phyloP scores from a whole-genome alignment of 192 early-diverging fungal species.

The Backusella westeae region DNA sequence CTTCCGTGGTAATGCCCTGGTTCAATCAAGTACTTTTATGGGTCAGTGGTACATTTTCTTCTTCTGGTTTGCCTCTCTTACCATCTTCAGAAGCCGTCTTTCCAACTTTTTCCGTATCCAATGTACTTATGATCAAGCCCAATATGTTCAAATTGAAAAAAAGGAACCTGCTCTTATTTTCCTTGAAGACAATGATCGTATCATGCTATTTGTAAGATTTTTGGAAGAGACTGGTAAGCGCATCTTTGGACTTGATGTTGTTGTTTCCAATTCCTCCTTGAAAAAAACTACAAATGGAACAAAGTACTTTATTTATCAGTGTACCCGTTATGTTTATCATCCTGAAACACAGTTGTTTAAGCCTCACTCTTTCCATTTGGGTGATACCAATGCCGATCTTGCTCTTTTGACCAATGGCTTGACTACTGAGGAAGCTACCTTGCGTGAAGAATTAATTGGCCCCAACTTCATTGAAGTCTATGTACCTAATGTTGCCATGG shows the following conservation, averaged over 20 bases:
- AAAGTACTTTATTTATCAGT: slow-evolving; percentile 68
- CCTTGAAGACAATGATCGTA: slow-evolving; percentile 30
- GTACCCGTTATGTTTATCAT: slow-evolving; percentile 71
- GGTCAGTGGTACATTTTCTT: slow-evolving; percentile 49
- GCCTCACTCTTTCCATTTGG: slow-evolving; percentile 57
- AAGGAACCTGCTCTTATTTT: slow-evolving; percentile 35
- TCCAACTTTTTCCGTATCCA: slow-evolving; percentile 55
- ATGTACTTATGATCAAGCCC: slow-evolving; percentile 36
- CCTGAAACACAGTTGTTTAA: slow-evolving; percentile 48
- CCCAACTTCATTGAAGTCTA: slow-evolving; percentile 69
- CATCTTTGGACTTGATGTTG: slow-evolving; percentile 38
- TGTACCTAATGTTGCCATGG: slow-evolving; percentile 53
- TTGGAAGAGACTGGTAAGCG: slow-evolving; percentile 22
- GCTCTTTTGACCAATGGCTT: slow-evolving; percentile 45
- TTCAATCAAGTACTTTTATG: slow-evolving; percentile 45
- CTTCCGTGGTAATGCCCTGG: slow-evolving; percentile 37
- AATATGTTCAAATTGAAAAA: slow-evolving; percentile 49
- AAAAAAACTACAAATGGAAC: slow-evolving; percentile 45
- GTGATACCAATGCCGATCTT: slow-evolving; percentile 44
- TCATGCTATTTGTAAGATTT: slow-evolving; percentile 28
- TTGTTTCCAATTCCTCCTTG: slow-evolving; percentile 43
- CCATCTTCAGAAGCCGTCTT: slow-evolving; percentile 39
- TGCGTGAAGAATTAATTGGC: slow-evolving; percentile 62
- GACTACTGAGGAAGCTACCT: slow-evolving; percentile 45
- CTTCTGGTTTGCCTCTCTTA: slow-evolving; percentile 41